Conservation (phyloP, 164 flowering plant genomes). For the Taxillus chinensis region DNA sequence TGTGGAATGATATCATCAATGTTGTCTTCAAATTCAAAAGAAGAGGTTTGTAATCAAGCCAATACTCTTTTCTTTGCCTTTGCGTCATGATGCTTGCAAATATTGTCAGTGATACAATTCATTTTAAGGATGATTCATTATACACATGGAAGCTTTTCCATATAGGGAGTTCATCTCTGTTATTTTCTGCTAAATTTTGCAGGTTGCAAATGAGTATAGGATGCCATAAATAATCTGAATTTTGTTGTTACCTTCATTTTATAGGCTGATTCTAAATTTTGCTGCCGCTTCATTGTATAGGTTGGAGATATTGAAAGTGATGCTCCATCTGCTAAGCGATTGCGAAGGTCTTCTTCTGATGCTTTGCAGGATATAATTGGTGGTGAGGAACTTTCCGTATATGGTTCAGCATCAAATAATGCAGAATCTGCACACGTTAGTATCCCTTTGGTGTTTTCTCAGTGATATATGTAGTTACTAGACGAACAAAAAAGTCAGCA, state of each 20-base stretch:
- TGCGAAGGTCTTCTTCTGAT: constrained; percentile 75
- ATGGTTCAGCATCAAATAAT: constrained; percentile 64
- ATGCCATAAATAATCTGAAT: too few relatives aligned
- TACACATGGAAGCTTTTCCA: too few relatives aligned
- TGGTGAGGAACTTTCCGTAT: constrained; percentile 84
- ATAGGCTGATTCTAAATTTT: not conserved
- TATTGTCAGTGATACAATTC: constrained; percentile 4
- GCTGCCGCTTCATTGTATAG: constrained; percentile 21
- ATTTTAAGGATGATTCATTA: not conserved
- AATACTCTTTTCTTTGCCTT: constrained; percentile 2
- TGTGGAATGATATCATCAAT: constrained; percentile 44
- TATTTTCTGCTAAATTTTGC: too few relatives aligned
- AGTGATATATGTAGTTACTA: too few relatives aligned
- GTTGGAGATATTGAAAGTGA: constrained; percentile 88
- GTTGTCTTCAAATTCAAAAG: constrained; percentile 48
- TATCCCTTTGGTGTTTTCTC: not conserved
- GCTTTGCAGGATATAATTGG: constrained; percentile 65
- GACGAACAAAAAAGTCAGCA: too few relatives aligned
- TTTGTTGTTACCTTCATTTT: too few relatives aligned
- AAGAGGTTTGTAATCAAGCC: constrained; percentile 58
- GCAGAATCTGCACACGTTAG: constrained; percentile 75
- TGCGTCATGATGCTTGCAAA: not conserved
- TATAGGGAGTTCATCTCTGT: too few relatives aligned
- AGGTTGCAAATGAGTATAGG: too few relatives aligned
- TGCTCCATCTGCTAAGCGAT: constrained; percentile 55